Evolutionary conservation across 2,329 filamentous ascomycete genomes (phyloP), one percentile per base, ranked within the genome.

Genomic region (Thelonectria blattea): DNA sequence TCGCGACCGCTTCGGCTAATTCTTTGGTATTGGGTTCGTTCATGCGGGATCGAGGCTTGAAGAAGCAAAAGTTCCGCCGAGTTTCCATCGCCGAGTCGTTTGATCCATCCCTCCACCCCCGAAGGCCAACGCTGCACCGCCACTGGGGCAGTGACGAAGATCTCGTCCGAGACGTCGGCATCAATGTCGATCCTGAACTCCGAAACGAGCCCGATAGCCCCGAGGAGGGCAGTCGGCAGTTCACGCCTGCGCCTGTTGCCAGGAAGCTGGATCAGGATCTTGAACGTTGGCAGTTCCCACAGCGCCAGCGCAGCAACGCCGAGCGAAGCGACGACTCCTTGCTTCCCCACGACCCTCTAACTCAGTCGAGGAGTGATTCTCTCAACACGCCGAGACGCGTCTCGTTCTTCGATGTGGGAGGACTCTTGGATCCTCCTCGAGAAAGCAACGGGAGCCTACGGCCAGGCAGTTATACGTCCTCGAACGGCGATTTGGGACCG

Each of bases 81-180:
- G 82, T 82, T 15, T 87, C 88, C 1, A 78, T 84, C 4, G 83
- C 84, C 45, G 86, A 87, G 42, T 93, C 91, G 1, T 78, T 90
- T 41, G 88, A 87, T 51, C 81, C 73, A 14, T 61, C 70, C 12
- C 71, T 69, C 55, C 68, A 69, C 43, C 69, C 76, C 17, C 79
- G 75, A 62, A 79, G 82, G 63, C 83, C 79, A 64, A 81, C 83
- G 11, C 63, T 89, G 46, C 78, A 88, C 61, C 85, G 86, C 51
- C 86, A 91, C 57, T 94, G 91, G 88, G 93, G 92, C 45, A 97
- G 92, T 68, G 94, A 98, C 69, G 93, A 96, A 71, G 92, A 98
- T 72, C 84, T 98, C 1, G 92, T 96, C 5, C 83, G 90, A 52
- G 91, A 89, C 61, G 71, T 97, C 3, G 93, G 94, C 8, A 86